A percentile compares a stretch with the other conserved stretches of the same genome.
These are phyloP conservation scores for Chloranthus sessilifolius DNA, from an alignment of 164 flowering plant species.

Conservation along the genomic window DNA sequence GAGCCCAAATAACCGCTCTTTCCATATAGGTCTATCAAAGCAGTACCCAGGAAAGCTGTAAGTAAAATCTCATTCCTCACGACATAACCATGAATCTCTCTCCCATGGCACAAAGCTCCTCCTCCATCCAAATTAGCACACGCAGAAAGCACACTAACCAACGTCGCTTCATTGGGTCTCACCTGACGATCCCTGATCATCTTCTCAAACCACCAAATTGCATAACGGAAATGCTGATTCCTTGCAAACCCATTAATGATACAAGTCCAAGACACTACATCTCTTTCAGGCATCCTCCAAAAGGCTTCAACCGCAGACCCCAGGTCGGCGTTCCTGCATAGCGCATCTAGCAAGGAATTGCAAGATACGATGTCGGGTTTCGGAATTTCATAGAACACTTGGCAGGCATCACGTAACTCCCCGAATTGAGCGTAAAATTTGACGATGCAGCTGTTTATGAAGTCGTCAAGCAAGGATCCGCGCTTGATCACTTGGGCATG, in stretches of 20 bases:
- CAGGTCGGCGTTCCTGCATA: slow-evolving; percentile 51
- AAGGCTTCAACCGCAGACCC: slow-evolving; percentile 48
- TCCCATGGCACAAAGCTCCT: slow-evolving; percentile 43
- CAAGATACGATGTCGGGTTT: slow-evolving; percentile 48
- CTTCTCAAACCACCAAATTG: slow-evolving; percentile 37
- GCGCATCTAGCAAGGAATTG: slow-evolving; percentile 66
- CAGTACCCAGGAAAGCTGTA: slow-evolving; percentile 47
- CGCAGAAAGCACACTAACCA: slow-evolving; percentile 57
- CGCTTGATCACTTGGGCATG: slow-evolving; percentile 47
- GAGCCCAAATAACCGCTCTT: slow-evolving; percentile 41
- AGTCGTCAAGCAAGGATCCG: slow-evolving; percentile 45
- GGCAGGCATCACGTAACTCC: slow-evolving; percentile 29
- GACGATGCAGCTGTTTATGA: slow-evolving; percentile 45
- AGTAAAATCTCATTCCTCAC: slow-evolving; percentile 32
- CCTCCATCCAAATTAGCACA: slow-evolving; percentile 42
- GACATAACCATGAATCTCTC: slow-evolving; percentile 59
- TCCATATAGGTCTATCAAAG: slow-evolving; percentile 63
- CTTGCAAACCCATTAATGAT: slow-evolving; percentile 54
- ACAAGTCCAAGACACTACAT: slow-evolving; percentile 81
- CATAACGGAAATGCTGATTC: slow-evolving; percentile 38
- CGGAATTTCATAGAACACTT: slow-evolving; percentile 57
- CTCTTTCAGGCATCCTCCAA: slow-evolving; percentile 38
- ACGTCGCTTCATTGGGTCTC: slow-evolving; percentile 72
- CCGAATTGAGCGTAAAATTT: slow-evolving; percentile 39
- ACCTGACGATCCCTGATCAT: slow-evolving; percentile 41